Conservation (phyloP, 2,329 filamentous ascomycete genomes). For the Cephalotrichum gorgonifer region DNA sequence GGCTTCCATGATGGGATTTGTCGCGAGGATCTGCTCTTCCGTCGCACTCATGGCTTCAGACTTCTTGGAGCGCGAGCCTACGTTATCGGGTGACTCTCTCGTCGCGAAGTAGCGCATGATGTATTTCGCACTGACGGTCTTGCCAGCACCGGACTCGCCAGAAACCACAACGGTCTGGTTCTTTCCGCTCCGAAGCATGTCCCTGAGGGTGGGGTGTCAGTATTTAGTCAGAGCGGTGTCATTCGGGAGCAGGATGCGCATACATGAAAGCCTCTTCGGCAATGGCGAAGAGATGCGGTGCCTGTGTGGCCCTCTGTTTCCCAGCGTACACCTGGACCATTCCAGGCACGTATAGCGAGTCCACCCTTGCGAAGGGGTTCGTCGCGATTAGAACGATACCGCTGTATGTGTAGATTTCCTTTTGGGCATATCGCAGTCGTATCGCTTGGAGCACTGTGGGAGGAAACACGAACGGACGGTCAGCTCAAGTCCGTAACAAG, state of each 20-base stretch:
- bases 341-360: conserved; percentile 94
- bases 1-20: conserved; percentile 99
- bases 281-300: conserved; percentile 96
- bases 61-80: conserved; percentile 67
- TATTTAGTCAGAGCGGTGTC: background rate
- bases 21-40: conserved; percentile 95
- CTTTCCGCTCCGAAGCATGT: conserved; percentile 91
- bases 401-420: conserved; percentile 99
- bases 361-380: conserved; percentile 93
- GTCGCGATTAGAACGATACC: conserved; percentile 97
- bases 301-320: conserved; percentile 91
- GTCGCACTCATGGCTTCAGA: conserved; percentile 87
- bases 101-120: conserved; percentile 99
- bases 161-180: conserved; percentile 99
- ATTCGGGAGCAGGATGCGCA: too few species aligned
- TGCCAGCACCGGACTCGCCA: conserved; percentile 95
- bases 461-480: background rate
- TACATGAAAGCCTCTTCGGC: conserved; percentile 97
- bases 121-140: conserved; percentile 98
- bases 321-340: conserved; percentile 99
- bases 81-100: conserved; percentile 83
- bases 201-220: conserved; percentile 36
- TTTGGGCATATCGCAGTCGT: conserved; percentile 90
- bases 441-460: conserved; percentile 85
- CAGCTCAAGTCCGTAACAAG: background rate